Conservation (phyloP, 2,329 filamentous ascomycete species). For the Diaporthe vaccinii region DNA sequence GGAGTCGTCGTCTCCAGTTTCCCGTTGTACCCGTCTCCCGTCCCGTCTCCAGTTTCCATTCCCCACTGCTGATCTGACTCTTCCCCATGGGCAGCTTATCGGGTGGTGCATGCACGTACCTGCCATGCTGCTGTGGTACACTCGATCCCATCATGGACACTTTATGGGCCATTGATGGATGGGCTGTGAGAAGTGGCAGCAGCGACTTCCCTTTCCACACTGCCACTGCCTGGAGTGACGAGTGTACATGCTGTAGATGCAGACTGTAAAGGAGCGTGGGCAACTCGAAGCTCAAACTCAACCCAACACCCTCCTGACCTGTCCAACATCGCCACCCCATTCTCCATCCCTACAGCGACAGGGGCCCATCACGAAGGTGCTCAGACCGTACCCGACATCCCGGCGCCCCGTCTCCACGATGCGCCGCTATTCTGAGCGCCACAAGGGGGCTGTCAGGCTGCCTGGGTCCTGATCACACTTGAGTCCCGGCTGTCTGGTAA, state of each 20-base stretch:
- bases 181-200: neutral
- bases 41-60: neutral
- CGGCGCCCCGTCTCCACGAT: constrained; percentile 17
- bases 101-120: neutral
- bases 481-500: constrained; percentile 33
- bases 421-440: neutral
- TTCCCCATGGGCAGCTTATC: constrained; percentile 27
- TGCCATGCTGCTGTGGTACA: neutral
- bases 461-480: constrained; percentile 2
- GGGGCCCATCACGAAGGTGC: neutral
- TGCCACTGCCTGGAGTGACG: neutral
- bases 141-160: neutral
- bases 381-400: constrained; percentile 33
- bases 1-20: neutral
- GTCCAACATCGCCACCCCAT: neutral
- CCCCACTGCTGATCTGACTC: constrained; percentile 8
- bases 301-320: neutral
- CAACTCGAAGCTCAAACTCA: neutral
- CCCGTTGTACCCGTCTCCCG: neutral
- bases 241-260: neutral
- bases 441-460: neutral
- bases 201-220: neutral
- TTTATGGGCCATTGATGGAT: neutral
- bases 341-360: neutral
- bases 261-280: neutral